Percentiles rank a stretch among this genome's conserved stretches.
phyloP scores from a whole-genome alignment of 352 stramenopile species.

The Phytopythium vexans region DNA sequence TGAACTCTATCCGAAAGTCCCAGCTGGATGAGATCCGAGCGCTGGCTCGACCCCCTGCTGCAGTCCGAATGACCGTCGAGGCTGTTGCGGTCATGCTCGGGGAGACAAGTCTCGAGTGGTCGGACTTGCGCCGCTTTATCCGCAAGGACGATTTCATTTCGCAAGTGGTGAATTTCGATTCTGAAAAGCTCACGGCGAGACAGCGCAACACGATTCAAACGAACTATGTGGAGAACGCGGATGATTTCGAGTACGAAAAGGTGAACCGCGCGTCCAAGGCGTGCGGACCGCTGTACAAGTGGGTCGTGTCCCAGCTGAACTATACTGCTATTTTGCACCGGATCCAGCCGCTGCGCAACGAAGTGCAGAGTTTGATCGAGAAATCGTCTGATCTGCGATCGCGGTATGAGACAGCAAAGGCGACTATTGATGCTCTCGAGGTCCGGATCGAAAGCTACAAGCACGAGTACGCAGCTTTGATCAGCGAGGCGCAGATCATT shows the following conservation, averaged over 20 bases:
- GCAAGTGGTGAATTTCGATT: conserved; percentile 99
- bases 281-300: conserved; percentile 99
- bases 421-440: conserved; percentile 94
- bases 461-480: conserved; percentile 97
- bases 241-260: conserved; percentile 90
- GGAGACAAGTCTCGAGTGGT: conserved; percentile 95
- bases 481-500: conserved; percentile 97
- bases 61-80: conserved; percentile 97
- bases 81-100: conserved; percentile 98
- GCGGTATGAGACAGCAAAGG: conserved; percentile 91
- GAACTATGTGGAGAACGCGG: conserved; percentile 94
- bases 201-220: conserved; percentile 94
- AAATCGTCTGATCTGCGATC: conserved; percentile 91
- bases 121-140: conserved; percentile 97
- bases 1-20: conserved; percentile 98
- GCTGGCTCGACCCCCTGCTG: conserved; percentile 92
- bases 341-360: conserved; percentile 97
- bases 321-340: conserved; percentile 98
- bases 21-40: conserved; percentile 99
- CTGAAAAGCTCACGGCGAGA: conserved; percentile 93
- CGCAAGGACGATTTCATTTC: conserved; percentile 98
- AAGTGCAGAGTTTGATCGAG: conserved; percentile 97
- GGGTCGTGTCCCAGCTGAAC: conserved; percentile 97
- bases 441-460: conserved; percentile 98
- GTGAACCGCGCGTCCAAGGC: conserved; percentile 94